Conservation (phyloP, 305 asterid species). For the Fraxinus ornus region DNA sequence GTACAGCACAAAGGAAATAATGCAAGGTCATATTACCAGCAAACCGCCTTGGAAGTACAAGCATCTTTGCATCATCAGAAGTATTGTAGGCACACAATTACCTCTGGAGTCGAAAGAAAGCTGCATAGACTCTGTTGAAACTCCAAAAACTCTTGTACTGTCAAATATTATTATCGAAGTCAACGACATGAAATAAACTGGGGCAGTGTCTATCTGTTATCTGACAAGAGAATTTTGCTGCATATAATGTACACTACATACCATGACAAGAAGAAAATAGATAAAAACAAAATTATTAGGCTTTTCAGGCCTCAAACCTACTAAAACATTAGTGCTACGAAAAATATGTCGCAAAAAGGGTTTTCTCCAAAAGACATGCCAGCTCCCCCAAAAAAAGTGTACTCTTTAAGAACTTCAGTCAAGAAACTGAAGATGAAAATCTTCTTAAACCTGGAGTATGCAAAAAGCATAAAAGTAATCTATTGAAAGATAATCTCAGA, state of each 20-base stretch:
- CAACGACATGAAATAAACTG: neutral
- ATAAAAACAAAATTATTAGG: neutral
- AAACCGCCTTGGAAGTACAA: slow-evolving; percentile 50
- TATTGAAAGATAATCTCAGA: neutral
- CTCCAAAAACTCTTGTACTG: slow-evolving; percentile 49
- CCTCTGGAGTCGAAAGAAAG: slow-evolving; percentile 51
- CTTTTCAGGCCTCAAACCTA: neutral
- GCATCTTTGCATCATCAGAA: slow-evolving; percentile 45
- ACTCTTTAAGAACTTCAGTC: neutral
- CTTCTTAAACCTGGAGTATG: neutral
- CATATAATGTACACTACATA: neutral
- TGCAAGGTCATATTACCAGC: slow-evolving; percentile 26
- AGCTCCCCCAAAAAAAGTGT: neutral
- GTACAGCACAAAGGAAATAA: neutral
- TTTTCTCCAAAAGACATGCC: neutral
- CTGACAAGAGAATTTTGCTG: neutral
- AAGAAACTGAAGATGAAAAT: neutral
- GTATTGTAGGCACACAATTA: slow-evolving; percentile 52
- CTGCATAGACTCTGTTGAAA: slow-evolving; percentile 51
- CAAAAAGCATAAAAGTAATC: neutral
- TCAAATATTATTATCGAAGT: slow-evolving; percentile 11
- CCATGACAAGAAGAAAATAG: neutral
- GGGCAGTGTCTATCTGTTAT: neutral
- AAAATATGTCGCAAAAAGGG: neutral
- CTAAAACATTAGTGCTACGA: neutral